Base-by-base conservation (phyloP, 192 early-diverging fungal genomes). In the Thoreauomyces humboldtii region DNA sequence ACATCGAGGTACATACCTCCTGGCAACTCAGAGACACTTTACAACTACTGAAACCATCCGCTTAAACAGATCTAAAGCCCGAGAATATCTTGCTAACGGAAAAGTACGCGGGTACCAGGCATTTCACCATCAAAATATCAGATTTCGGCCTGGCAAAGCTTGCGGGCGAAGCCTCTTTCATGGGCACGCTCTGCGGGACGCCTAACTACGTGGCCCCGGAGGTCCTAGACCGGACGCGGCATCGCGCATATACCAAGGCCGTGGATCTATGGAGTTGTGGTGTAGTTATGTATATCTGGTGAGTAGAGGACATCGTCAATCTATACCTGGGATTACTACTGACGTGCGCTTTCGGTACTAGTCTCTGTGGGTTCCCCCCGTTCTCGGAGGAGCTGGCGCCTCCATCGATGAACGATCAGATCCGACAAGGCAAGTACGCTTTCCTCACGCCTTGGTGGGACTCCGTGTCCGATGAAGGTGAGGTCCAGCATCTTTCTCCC, bases 201-300 rank as follows among this genome's bases (percentile, higher is more conserved):
- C 71, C 69, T 25, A 65, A 86, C 61, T 89, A 89, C 77, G 90
- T 90, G 5, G 93, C 93, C 1, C 93, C 93, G 2, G 93, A 93
- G 70, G 82, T 95, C 9, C 71, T 93, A 50, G 70, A 73, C 56
- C 54, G 44, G 27, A 46, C 2, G 2, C 5, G 14, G 4, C 25
- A 17, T 14, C 22, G 67, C 4, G 50, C 41, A 12, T 88, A 89
- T 72, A 75, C 80, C 35, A 80, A 79, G 32, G 73, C 71, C 21
- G 91, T 91, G 6, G 93, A 96, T 65, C 76, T 96, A 73, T 96
- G 93, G 93, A 89, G 87, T 61, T 74, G 88, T n/a, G 93, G 93
- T 12, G 92, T 93, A 0, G 87, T 94, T 19, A 67, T 93, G 28
- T 95, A 92, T 69, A 85, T 92, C 43, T 91, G 88, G 73, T 67